A percentile compares a stretch with the other conserved stretches of the same genome.
phyloP scores from a whole-genome alignment of 805 yeast species.

The Candida saitoana region DNA sequence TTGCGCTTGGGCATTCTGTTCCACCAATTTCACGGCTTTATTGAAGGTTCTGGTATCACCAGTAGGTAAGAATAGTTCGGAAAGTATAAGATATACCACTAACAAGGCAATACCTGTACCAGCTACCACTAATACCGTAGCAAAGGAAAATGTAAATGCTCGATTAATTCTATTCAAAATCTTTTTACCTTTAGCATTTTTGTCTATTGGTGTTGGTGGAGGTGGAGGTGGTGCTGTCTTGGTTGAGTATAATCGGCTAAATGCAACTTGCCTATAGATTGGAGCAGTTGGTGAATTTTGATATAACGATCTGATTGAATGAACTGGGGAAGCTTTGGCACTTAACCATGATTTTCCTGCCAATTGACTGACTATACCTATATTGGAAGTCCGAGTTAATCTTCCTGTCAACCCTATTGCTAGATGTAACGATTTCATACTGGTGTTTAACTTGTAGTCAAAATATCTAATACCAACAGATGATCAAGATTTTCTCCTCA shows the following conservation, averaged over 20 bases:
- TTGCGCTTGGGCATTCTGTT: conserved; percentile 60
- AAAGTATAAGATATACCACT: conserved; percentile 70
- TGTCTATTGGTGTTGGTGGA: conserved; percentile 32
- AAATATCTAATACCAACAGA: too few species aligned
- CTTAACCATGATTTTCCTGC: neutral
- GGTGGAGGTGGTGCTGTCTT: conserved; percentile 17
- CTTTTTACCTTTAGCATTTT: conserved; percentile 37
- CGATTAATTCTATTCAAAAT: conserved; percentile 48
- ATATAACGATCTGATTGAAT: neutral
- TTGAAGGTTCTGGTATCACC: conserved; percentile 91
- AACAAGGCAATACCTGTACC: conserved; percentile 64
- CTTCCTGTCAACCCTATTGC: neutral
- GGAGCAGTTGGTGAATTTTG: neutral
- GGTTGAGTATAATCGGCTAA: conserved; percentile 6
- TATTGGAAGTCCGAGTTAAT: neutral
- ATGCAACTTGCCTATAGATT: neutral
- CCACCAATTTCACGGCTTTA: conserved; percentile 73
- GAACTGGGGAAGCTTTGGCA: neutral
- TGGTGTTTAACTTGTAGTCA: too few species aligned
- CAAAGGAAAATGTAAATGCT: conserved; percentile 57
- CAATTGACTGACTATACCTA: neutral
- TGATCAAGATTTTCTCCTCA: neutral
- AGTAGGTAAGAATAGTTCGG: conserved; percentile 80
- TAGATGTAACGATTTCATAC: neutral
- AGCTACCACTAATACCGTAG: conserved; percentile 60